Evolutionary conservation across 176 grass and related monocot species (phyloP), one percentile per base, ranked within the genome.

Genomic region (Eleusine coracana): DNA sequence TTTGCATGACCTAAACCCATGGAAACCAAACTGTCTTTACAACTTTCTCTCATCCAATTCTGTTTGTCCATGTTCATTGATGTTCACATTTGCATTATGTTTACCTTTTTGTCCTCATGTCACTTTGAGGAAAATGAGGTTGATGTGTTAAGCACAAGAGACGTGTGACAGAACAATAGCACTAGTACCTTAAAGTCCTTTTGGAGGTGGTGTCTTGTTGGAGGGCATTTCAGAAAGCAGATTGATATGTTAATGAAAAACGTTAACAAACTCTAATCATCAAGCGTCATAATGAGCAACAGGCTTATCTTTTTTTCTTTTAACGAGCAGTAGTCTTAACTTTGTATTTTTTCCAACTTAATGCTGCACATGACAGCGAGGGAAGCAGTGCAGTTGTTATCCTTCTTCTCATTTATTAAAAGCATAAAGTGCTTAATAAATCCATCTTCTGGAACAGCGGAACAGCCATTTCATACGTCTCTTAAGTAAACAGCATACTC

Each of bases 141-240:
- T 60, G 39, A 69, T 86, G 73, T 86, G 79, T 83, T 64, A 68
- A 25, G 74, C 79, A 86, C 79, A 60, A 10, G 63, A 28, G 62
- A 81, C 34, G 61, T 52, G n/a, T 48, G 40, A 49, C 80, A 79
- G 31, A 74, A 48, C 10, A 67, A 15, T 66, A 75, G 39, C 38
- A 25, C 61, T 66, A 80, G 28, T 52, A 36, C 61, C 62, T 51
- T 74, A 77, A 83, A 73, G 71, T 64, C 13, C 64, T 85, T 68
- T 86, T 69, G 42, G 6, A 79, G 10, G 50, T 79, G 84, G 40
- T 55, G 34, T 55, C 51, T 45, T 44, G 84, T 62, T 86, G 80
- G 88, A 86, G 12, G 34, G 69, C 84, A 83, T 59, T 83, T 36
- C 40, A 79, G 3, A 70, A 62, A 74, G 42, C 61, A 75, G 4